A percentile compares a stretch with the other conserved stretches of the same genome.
Conservation (phyloP, 345 rosid genomes). For the Eutrema japonicum region DNA sequence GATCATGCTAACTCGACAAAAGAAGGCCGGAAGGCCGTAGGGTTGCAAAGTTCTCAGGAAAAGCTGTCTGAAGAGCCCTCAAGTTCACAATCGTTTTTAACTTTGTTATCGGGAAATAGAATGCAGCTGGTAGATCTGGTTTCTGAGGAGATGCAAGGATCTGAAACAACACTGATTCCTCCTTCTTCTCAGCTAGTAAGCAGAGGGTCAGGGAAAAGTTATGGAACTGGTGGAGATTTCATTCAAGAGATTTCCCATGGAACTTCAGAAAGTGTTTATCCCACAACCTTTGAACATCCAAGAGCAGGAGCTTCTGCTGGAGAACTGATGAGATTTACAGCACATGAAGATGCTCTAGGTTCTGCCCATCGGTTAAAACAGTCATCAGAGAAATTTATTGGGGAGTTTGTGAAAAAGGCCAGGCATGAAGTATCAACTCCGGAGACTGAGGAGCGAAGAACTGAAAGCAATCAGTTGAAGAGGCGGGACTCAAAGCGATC, state of each 20-base stretch:
- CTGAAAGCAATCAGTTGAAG: conserved; percentile 48
- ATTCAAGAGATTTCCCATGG: conserved; percentile 47
- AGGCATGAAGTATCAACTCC: conserved; percentile 57
- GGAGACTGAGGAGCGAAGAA: conserved; percentile 49
- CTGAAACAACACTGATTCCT: conserved; percentile 56
- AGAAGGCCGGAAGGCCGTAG: conserved; percentile 40
- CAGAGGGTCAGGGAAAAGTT: conserved; percentile 45
- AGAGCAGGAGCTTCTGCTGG: conserved; percentile 44
- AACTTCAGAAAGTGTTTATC: conserved; percentile 56
- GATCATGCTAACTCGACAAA: conserved; percentile 44
- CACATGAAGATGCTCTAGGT: conserved; percentile 64
- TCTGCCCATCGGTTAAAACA: conserved; percentile 69
- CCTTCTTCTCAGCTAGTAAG: conserved; percentile 59
- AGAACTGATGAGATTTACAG: conserved; percentile 41
- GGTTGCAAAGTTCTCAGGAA: conserved; percentile 43
- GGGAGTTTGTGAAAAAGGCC: conserved; percentile 76
- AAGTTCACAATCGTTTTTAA: conserved; percentile 50
- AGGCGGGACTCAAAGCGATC: conserved; percentile 48
- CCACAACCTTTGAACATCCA: conserved; percentile 36
- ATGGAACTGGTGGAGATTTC: conserved; percentile 40
- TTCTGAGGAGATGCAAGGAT: conserved; percentile 49
- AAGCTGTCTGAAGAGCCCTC: conserved; percentile 47
- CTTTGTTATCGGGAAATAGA: conserved; percentile 45
- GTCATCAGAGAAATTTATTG: conserved; percentile 58
- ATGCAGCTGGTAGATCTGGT: conserved; percentile 45